Evolutionary conservation across 1,284 basidiomycete genomes (phyloP), one percentile per base, ranked within the genome.

Genomic region (Earliella scabrosa): DNA sequence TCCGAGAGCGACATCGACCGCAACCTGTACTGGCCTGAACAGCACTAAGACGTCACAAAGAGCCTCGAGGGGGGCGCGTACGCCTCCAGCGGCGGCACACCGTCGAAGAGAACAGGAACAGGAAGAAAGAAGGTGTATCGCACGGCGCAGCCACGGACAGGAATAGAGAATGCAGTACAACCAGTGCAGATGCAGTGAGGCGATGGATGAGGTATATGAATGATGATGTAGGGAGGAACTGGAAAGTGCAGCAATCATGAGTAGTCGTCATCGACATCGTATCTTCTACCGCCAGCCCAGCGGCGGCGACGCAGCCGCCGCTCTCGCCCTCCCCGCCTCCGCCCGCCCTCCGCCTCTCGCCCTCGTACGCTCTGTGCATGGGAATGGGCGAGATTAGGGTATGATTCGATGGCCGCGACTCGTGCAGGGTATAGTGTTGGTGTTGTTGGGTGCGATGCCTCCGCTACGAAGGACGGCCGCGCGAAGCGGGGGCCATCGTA

Each of bases 71-170:
- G 38, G 34, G 11, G 21, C 23, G 34, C 24, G 18, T 5, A 32
- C 23, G 14, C 23, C 16, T 13, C 14, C 5, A 26, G 8, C 14
- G 9, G 11, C 23, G 10, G 5, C n/a, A n/a, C n/a, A n/a, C n/a
- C n/a, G n/a, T n/a, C n/a, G n/a, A n/a, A n/a, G n/a, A n/a, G n/a
- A n/a, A n/a, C n/a, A n/a, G n/a, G n/a, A n/a, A n/a, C n/a, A n/a
- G n/a, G n/a, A n/a, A n/a, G n/a, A 48, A 16, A 44, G 45, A 36
- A 48, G 23, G 16, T 24, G 52, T 31, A 46, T 31, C 39, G 52
- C 52, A 48, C 38, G 11, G 29, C 45, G 24, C 32, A 48, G 41
- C 41, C 45, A 36, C 32, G 24, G 24, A 10, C 13, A 35, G 4
- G n/a, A 24, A 18, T 24, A 31, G 39, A 24, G 18, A 21, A 21